phyloP scores from a whole-genome alignment of 2,329 filamentous ascomycete genomes.

The Penicillium sp. region DNA sequence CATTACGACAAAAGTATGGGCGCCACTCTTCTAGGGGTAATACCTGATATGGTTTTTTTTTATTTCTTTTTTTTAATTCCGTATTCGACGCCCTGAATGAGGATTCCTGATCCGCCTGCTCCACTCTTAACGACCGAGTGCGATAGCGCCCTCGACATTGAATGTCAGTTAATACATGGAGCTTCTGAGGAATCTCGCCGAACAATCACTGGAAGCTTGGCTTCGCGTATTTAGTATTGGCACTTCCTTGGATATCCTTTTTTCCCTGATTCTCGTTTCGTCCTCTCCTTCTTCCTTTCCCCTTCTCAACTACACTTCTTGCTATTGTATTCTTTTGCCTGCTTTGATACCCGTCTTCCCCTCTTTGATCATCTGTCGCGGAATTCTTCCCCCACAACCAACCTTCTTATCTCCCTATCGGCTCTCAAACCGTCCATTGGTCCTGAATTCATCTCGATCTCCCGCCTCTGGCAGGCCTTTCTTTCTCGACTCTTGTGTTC shows the following conservation, averaged over 20 bases:
- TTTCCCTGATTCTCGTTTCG: conserved; percentile 2
- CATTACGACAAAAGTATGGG: not conserved
- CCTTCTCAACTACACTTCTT: not conserved
- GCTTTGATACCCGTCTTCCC: not conserved
- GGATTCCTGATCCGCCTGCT: conserved; percentile 3
- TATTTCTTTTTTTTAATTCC: conserved; percentile 1
- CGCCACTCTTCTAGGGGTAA: not conserved
- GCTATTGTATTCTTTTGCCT: not conserved
- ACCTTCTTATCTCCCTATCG: not conserved
- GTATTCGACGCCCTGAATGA: not conserved
- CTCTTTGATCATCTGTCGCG: conserved; percentile 4
- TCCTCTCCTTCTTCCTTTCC: not conserved
- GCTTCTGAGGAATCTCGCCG: conserved; percentile 20
- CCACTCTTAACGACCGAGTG: conserved; percentile 15
- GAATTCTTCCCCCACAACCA: not conserved
- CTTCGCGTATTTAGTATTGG: conserved; percentile 20
- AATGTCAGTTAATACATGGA: conserved; percentile 6
- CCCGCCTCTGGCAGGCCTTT: not conserved
- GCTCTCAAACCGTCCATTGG: not conserved
- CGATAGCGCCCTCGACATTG: conserved; percentile 14
- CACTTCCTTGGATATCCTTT: conserved; percentile 14
- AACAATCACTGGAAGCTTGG: conserved; percentile 27
- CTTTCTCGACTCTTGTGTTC: not conserved
- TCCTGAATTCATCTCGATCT: not conserved
- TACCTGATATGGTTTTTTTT: not conserved